Conservation (phyloP, 139 green algal genomes). For the Chlamydomonas schloesseri region DNA sequence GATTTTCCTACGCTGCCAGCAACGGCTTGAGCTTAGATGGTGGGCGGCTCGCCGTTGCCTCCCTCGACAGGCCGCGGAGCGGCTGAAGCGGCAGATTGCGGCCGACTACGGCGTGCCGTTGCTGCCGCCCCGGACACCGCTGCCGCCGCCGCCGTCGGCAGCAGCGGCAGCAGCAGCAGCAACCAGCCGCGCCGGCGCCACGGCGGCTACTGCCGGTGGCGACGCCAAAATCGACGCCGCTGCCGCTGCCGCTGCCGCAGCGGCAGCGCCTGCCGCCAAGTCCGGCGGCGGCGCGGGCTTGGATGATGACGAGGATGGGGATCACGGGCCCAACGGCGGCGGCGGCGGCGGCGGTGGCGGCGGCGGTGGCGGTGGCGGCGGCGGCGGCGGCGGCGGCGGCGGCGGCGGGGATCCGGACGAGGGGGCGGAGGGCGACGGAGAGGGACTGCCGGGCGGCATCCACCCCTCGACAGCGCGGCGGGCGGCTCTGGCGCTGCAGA, state of each 20-base stretch:
- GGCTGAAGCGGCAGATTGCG: constrained; percentile 72
- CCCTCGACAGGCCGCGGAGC: constrained; percentile 70
- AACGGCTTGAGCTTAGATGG: no score
- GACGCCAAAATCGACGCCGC: no score
- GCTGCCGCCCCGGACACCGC: constrained; percentile 39
- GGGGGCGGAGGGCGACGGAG: neutral
- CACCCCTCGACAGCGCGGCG: constrained; percentile 41
- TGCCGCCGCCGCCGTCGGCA: constrained; percentile 32
- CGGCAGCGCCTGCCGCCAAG: neutral
- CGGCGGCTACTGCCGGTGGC: no score
- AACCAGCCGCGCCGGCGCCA: no score
- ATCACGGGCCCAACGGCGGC: no score
- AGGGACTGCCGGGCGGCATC: constrained; percentile 5
- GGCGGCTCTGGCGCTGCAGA: constrained; percentile 52
- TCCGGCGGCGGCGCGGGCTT: neutral
- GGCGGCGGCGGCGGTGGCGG: constrained; percentile 2
- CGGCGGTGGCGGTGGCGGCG: neutral
- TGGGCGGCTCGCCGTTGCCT: no score
- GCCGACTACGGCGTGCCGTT: constrained; percentile 74
- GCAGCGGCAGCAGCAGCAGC: constrained; percentile 16
- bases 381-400: neutral
- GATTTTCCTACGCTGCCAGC: no score
- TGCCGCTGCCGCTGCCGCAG: neutral
- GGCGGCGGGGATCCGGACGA: neutral
- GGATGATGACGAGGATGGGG: neutral